Conservation (phyloP, 73 alveolate genomes). For the Durusdinium trenchii region DNA sequence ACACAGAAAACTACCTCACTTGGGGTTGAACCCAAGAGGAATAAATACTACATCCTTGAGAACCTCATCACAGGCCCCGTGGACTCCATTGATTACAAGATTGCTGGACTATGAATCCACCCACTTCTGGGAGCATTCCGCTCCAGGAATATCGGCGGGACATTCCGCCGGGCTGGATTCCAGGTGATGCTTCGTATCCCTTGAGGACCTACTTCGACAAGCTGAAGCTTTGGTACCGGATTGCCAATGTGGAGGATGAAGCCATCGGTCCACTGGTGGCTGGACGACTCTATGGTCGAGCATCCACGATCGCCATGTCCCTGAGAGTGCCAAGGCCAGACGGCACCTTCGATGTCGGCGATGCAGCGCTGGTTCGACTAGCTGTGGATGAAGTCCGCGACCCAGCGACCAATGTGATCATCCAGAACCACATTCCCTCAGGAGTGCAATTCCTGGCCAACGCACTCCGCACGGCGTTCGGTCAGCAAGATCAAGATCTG, state of each 20-base stretch:
- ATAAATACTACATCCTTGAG: too few species aligned
- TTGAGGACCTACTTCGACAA: not conserved
- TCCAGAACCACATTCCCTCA: too few species aligned
- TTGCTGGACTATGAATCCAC: too few species aligned
- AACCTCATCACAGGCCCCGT: too few species aligned
- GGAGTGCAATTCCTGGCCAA: too few species aligned
- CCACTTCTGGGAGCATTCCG: not conserved
- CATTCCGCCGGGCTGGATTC: conserved; percentile 20
- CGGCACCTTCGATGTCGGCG: not conserved
- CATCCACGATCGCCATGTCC: not conserved
- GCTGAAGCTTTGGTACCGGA: not conserved
- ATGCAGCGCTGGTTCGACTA: not conserved
- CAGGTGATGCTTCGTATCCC: not conserved
- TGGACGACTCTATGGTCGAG: not conserved
- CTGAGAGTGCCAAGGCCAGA: not conserved
- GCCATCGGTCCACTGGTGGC: not conserved
- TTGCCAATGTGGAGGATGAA: not conserved
- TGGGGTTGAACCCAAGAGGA: too few species aligned
- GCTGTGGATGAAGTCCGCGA: not conserved
- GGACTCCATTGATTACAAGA: too few species aligned
- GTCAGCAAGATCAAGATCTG: too few species aligned
- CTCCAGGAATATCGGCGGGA: not conserved
- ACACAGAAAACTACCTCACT: too few species aligned
- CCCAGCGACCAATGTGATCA: not conserved
- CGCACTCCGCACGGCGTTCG: too few species aligned